Conservation (phyloP, 169 alveolate genomes). For the Plasmodium blacklocki region DNA sequence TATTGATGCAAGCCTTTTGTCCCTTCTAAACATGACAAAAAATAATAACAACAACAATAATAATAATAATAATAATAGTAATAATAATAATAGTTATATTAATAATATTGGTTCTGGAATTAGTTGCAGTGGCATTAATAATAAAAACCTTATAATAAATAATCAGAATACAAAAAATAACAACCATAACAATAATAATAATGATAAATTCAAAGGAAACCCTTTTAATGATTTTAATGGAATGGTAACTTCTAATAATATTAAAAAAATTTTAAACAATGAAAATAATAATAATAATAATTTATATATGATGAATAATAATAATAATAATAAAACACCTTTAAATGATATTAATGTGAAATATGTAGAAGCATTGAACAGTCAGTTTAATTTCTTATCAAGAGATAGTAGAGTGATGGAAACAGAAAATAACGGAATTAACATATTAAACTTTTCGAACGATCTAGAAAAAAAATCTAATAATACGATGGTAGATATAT, state of each 20-base stretch:
- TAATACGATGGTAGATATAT: slow-evolving; percentile 15
- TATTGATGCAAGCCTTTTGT: slow-evolving; percentile 18
- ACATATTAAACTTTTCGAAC: slow-evolving; percentile 33
- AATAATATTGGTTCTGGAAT: too few relatives aligned
- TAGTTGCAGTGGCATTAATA: too few relatives aligned
- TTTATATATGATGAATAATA: neutral
- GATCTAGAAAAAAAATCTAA: slow-evolving; percentile 40
- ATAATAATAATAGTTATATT: neutral
- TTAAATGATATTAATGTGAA: slow-evolving; percentile 36
- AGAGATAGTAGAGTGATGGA: slow-evolving; percentile 18
- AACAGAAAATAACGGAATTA: neutral
- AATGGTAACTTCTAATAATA: slow-evolving; percentile 2
- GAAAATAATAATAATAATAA: slow-evolving; percentile 20
- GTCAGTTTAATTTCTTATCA: slow-evolving; percentile 32
- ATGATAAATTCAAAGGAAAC: neutral
- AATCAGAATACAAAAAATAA: neutral
- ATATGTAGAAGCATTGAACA: slow-evolving; percentile 47
- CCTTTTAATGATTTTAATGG: slow-evolving; percentile 6
- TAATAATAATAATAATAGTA: neutral
- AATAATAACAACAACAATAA: slow-evolving; percentile 2
- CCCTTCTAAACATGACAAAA: slow-evolving; percentile 25
- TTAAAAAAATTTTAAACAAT: slow-evolving; percentile 23
- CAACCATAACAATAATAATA: too few relatives aligned
- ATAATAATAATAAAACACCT: neutral
- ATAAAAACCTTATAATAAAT: neutral